These are phyloP conservation scores for Phlegmacium glaucopus DNA, from an alignment of 768 basidiomycete species.

Conservation along the genomic window DNA sequence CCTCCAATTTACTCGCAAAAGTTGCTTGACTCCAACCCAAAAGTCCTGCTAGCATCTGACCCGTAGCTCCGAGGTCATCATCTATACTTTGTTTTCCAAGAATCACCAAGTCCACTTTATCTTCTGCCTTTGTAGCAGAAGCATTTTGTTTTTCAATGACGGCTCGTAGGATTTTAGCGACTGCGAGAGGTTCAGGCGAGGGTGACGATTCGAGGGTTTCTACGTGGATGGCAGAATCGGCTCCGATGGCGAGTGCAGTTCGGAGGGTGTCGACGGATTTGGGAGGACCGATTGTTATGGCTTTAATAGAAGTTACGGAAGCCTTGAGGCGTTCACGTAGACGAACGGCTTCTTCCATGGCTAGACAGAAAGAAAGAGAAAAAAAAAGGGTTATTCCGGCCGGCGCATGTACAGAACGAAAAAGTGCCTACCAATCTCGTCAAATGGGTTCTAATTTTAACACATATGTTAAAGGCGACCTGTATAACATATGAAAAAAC, in stretches of 20 bases:
- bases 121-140: constrained; percentile 26
- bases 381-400: too few relatives aligned
- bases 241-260: constrained; percentile 97
- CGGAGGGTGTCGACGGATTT: constrained; percentile 89
- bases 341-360: constrained; percentile 95
- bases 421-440: constrained; percentile 82
- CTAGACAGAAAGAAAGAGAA: constrained; percentile 34
- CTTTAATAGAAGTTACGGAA: constrained; percentile 80
- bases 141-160: constrained; percentile 62
- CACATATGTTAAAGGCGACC: too few relatives aligned
- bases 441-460: constrained; percentile 88
- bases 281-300: constrained; percentile 90
- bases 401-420: too few relatives aligned
- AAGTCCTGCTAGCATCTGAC: constrained; percentile 95
- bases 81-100: constrained; percentile 99
- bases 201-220: constrained; percentile 73
- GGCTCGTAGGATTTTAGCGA: constrained; percentile 82
- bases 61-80: constrained; percentile 93
- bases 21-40: constrained; percentile 93
- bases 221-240: constrained; percentile 90
- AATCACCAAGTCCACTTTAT: constrained; percentile 80
- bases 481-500: too few relatives aligned
- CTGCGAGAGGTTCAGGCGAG: constrained; percentile 83
- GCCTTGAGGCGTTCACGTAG: constrained; percentile 83
- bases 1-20: constrained; percentile 84